Conservation (phyloP, 495 filamentous ascomycete genomes). For the Schizothecium vesticola region DNA sequence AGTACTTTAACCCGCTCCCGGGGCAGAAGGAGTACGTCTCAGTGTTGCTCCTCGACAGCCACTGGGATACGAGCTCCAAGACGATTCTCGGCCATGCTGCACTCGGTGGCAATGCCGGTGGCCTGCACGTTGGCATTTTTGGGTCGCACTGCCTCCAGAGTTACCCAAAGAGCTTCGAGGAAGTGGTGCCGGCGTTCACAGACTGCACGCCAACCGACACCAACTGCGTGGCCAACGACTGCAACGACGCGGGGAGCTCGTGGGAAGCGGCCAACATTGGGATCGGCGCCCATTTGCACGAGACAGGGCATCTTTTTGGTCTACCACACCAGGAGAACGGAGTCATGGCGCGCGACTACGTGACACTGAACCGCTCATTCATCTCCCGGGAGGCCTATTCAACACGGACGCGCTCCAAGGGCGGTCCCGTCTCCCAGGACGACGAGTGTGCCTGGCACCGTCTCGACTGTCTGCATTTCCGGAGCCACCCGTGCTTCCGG, state of each 20-base stretch:
- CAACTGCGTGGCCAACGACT: slow-evolving; percentile 74
- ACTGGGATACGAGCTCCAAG: slow-evolving; percentile 71
- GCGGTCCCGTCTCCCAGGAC: slow-evolving; percentile 62
- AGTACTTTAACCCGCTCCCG: slow-evolving; percentile 64
- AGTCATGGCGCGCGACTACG: slow-evolving; percentile 84
- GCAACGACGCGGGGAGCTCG: slow-evolving; percentile 74
- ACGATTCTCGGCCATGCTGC: slow-evolving; percentile 77
- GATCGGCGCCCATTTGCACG: slow-evolving; percentile 87
- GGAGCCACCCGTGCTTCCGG: slow-evolving; percentile 85
- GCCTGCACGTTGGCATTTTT: slow-evolving; percentile 79
- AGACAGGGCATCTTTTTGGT: slow-evolving; percentile 80
- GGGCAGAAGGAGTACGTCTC: slow-evolving; percentile 85
- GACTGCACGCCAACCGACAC: slow-evolving; percentile 88
- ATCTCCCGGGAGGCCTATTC: slow-evolving; percentile 71
- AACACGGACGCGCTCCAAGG: slow-evolving; percentile 75
- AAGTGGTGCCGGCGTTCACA: slow-evolving; percentile 76
- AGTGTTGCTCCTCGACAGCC: slow-evolving; percentile 73
- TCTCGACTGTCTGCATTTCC: slow-evolving; percentile 80
- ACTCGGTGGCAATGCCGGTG: slow-evolving; percentile 57
- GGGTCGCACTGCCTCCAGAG: slow-evolving; percentile 85
- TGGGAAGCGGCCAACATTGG: slow-evolving; percentile 91
- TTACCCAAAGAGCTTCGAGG: slow-evolving; percentile 78
- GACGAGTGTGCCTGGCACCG: slow-evolving; percentile 89
- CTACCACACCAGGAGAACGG: slow-evolving; percentile 83
- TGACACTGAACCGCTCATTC: slow-evolving; percentile 77